Evolutionary conservation across 2,329 filamentous ascomycete genomes (phyloP).

Genomic region (Byssothecium circinans): DNA sequence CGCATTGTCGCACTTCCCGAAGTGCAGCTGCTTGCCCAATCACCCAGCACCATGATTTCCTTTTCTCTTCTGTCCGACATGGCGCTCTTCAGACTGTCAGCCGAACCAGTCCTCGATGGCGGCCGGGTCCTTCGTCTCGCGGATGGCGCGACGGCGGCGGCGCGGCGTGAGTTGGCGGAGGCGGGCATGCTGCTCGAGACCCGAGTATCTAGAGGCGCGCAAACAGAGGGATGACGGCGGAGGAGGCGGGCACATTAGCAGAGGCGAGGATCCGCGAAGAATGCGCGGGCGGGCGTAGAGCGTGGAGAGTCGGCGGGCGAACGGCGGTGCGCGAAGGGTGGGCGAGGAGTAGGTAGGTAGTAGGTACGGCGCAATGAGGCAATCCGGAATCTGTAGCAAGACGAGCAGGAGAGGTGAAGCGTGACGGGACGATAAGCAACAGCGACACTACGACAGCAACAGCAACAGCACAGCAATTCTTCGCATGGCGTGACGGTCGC

Average conservation of each 20-base stretch:
- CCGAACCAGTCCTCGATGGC: slow-evolving; percentile 39
- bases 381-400: not conserved
- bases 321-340: not conserved
- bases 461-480: too few relatives aligned
- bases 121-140: slow-evolving; percentile 39
- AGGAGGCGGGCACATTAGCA: slow-evolving; percentile 43
- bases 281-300: slow-evolving; percentile 1
- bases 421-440: not conserved
- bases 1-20: slow-evolving; percentile 19
- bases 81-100: slow-evolving; percentile 25
- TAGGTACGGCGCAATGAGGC: not conserved
- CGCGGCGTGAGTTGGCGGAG: slow-evolving; percentile 37
- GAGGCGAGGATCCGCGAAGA: slow-evolving; percentile 32
- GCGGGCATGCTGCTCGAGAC: slow-evolving; percentile 33
- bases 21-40: slow-evolving; percentile 17
- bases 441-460: too few relatives aligned
- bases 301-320: not conserved
- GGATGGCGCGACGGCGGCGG: slow-evolving; percentile 35
- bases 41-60: slow-evolving; percentile 6
- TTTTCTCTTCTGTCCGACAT: slow-evolving; percentile 11
- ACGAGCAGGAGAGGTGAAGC: slow-evolving; percentile 1
- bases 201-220: slow-evolving; percentile 37
- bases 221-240: slow-evolving; percentile 36
- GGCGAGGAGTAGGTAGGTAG: not conserved
- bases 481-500: not conserved